Evolutionary conservation across 805 yeast species (phyloP).

Genomic region (Kluyveromyces aestuarii): DNA sequence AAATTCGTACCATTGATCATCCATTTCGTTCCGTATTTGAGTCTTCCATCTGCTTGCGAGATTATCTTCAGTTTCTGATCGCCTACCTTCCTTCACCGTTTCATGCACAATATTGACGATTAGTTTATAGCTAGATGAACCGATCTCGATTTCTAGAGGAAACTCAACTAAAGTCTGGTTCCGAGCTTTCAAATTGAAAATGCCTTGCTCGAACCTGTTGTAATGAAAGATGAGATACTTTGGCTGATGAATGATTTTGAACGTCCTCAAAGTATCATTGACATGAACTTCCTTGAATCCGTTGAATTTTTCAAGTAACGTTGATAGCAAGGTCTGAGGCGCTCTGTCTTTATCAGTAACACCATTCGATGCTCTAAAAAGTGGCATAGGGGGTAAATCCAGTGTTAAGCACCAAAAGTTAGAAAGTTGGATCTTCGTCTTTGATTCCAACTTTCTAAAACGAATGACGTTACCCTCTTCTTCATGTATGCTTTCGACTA

Average conservation of each 20-base stretch:
- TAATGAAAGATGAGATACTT: slow-evolving; percentile 45
- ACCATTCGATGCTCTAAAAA: slow-evolving; percentile 35
- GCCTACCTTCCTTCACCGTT: slow-evolving; percentile 10
- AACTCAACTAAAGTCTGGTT: slow-evolving; percentile 60
- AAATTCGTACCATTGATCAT: slow-evolving; percentile 49
- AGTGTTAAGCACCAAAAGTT: slow-evolving; percentile 36
- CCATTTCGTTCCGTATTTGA: slow-evolving; percentile 34
- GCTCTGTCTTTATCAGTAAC: slow-evolving; percentile 36
- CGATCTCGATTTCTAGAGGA: slow-evolving; percentile 32
- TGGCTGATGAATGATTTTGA: slow-evolving; percentile 39
- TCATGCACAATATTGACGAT: slow-evolving; percentile 40
- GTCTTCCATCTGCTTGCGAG: slow-evolving; percentile 38
- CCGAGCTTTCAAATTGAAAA: slow-evolving; percentile 31
- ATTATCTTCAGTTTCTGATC: slow-evolving; percentile 18
- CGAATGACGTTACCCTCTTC: slow-evolving; percentile 14
- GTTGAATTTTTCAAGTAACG: slow-evolving; percentile 37
- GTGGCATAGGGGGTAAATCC: slow-evolving; percentile 49
- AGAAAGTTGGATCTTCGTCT: slow-evolving; percentile 15
- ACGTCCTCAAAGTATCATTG: slow-evolving; percentile 30
- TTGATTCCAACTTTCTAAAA: slow-evolving; percentile 8
- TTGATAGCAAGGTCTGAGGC: slow-evolving; percentile 41
- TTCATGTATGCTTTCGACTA: slow-evolving; percentile 18
- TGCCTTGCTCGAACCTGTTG: slow-evolving; percentile 39
- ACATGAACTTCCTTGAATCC: slow-evolving; percentile 27
- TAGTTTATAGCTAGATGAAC: slow-evolving; percentile 32